These are phyloP conservation scores for Comarum palustre DNA, from an alignment of 306 rosid species.

Conservation along the genomic window DNA sequence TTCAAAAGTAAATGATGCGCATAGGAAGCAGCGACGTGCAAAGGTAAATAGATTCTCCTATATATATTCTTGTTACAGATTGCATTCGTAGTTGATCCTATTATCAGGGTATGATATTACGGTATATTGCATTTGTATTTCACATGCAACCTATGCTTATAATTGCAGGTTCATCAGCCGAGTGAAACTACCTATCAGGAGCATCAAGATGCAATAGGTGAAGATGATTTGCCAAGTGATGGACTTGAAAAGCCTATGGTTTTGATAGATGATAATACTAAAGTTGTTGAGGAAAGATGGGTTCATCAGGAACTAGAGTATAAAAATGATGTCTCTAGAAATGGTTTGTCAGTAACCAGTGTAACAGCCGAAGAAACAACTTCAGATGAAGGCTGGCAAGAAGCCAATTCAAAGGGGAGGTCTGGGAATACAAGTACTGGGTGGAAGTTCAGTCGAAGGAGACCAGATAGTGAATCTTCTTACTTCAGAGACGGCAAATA, in stretches of 20 bases:
- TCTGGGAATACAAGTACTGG: slow-evolving; percentile 47
- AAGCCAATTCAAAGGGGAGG: slow-evolving; percentile 76
- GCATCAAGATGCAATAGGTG: slow-evolving; percentile 30
- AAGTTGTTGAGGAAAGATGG: slow-evolving; percentile 30
- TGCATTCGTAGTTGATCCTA: neutral
- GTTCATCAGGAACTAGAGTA: slow-evolving; percentile 43
- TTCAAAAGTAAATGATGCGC: slow-evolving; percentile 61
- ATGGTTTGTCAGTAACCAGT: slow-evolving; percentile 28
- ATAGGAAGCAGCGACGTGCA: slow-evolving; percentile 74
- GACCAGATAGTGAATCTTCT: slow-evolving; percentile 43
- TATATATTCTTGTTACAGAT: neutral
- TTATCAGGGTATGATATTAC: neutral
- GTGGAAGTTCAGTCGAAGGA: slow-evolving; percentile 52
- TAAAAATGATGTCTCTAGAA: slow-evolving; percentile 28
- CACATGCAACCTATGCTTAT: slow-evolving; percentile 14
- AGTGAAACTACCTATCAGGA: slow-evolving; percentile 48
- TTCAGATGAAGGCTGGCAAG: slow-evolving; percentile 96
- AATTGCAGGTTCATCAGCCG: slow-evolving; percentile 48
- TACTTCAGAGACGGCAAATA: slow-evolving; percentile 42
- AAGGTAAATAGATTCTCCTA: slow-evolving; percentile 47
- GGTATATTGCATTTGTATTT: neutral
- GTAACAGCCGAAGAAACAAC: slow-evolving; percentile 52
- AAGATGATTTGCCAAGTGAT: slow-evolving; percentile 37
- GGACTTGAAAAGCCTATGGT: slow-evolving; percentile 30
- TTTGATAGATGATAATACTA: slow-evolving; percentile 21